A percentile compares a stretch with the other conserved stretches of the same genome.
Evolutionary conservation across 345 rosid species (phyloP).

Genomic region (Isatis tinctoria): DNA sequence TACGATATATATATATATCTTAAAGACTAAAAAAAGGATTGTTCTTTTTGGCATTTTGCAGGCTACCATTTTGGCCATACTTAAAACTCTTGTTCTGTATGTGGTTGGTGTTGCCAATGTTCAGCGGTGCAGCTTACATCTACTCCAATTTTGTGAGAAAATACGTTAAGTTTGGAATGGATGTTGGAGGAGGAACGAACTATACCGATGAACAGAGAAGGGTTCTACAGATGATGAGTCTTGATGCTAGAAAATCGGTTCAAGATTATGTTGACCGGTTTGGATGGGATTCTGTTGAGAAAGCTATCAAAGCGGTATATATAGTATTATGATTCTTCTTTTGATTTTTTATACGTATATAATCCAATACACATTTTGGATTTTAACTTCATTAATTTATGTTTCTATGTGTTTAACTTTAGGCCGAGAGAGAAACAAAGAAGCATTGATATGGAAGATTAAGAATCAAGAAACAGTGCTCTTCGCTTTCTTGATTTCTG

Average conservation of each 20-base stretch:
- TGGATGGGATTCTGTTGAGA: slow-evolving; percentile 79
- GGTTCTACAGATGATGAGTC: slow-evolving; percentile 87
- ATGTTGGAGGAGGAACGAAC: slow-evolving; percentile 34
- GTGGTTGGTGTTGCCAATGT: slow-evolving; percentile 87
- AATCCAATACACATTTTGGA: neutral
- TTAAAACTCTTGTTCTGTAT: slow-evolving; percentile 62
- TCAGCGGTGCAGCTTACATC: slow-evolving; percentile 87
- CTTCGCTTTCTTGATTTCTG: slow-evolving; percentile 6
- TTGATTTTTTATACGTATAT: neutral
- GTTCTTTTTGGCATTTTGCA: neutral
- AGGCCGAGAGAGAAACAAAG: slow-evolving; percentile 90
- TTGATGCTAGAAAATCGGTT: slow-evolving; percentile 73
- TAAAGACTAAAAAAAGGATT: neutral
- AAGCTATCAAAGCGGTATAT: slow-evolving; percentile 77
- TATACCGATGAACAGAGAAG: slow-evolving; percentile 62
- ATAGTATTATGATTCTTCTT: neutral
- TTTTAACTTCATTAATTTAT: neutral
- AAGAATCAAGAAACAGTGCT: slow-evolving; percentile 10
- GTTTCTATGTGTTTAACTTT: slow-evolving; percentile 4
- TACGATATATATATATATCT: neutral
- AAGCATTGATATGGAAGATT: slow-evolving; percentile 39
- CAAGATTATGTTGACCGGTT: slow-evolving; percentile 57
- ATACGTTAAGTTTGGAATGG: slow-evolving; percentile 57
- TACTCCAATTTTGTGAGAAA: slow-evolving; percentile 56
- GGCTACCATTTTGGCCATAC: slow-evolving; percentile 93